These are phyloP conservation scores for Tubosaeta brunneosetosa DNA, from an alignment of 768 basidiomycete genomes.

Conservation along the genomic window DNA sequence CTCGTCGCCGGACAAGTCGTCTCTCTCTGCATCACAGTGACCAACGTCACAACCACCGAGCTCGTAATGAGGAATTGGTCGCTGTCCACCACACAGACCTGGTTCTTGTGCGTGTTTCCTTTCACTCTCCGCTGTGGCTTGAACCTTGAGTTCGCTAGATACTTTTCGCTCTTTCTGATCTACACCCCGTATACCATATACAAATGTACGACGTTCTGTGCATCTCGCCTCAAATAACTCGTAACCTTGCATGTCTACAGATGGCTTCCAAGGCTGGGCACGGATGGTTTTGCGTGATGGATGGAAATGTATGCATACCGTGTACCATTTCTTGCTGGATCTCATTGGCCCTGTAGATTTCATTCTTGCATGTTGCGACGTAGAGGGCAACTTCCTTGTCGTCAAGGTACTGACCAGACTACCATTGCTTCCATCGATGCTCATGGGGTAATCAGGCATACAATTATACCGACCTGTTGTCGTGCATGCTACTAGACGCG, in stretches of 20 bases:
- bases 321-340: background rate
- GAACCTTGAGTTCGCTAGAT: slow-evolving; percentile 39
- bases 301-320: slow-evolving; percentile 69
- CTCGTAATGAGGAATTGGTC: slow-evolving; percentile 64
- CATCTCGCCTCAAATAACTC: background rate
- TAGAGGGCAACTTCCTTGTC: slow-evolving; percentile 85
- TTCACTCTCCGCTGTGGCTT: background rate
- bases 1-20: slow-evolving; percentile 77
- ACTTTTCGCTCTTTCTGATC: slow-evolving; percentile 66
- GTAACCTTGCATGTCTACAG: slow-evolving; percentile 32
- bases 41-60: slow-evolving; percentile 82
- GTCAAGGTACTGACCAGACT: slow-evolving; percentile 47
- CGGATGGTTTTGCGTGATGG: slow-evolving; percentile 68
- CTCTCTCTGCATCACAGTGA: slow-evolving; percentile 85
- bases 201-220: slow-evolving; percentile 50
- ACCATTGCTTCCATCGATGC: background rate
- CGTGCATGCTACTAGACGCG: slow-evolving; percentile 91
- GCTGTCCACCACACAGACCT: slow-evolving; percentile 76
- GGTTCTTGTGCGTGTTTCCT: slow-evolving; percentile 61
- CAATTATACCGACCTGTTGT: slow-evolving; percentile 80
- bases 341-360: slow-evolving; percentile 47
- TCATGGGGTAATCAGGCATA: slow-evolving; percentile 49
- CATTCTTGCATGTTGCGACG: slow-evolving; percentile 74
- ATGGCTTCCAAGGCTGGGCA: slow-evolving; percentile 83
- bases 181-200: slow-evolving; percentile 92